A percentile compares a stretch with the other conserved stretches of the same genome.
phyloP scores from a whole-genome alignment of 805 yeast genomes.

The Barnettozyma botsteinii region DNA sequence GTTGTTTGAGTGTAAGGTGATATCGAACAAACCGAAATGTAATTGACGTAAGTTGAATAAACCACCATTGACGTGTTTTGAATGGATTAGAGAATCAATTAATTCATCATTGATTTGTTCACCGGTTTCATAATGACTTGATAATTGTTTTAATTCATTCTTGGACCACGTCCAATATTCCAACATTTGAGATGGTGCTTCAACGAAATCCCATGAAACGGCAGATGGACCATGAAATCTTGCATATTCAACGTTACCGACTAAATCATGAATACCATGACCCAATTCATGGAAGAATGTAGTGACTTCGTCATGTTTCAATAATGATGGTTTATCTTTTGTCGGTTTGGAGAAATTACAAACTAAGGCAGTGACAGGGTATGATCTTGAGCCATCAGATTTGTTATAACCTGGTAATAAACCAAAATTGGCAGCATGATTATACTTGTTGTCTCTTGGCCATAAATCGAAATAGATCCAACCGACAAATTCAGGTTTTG shows the following conservation, averaged over 20 bases:
- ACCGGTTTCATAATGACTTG: conserved; percentile 59
- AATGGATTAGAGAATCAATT: conserved; percentile 49
- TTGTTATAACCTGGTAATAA: conserved; percentile 53
- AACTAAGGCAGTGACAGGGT: conserved; percentile 73
- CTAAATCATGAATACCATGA: conserved; percentile 77
- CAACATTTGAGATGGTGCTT: conserved; percentile 85
- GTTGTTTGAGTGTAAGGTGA: conserved; percentile 54
- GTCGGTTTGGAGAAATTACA: conserved; percentile 81
- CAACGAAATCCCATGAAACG: conserved; percentile 83
- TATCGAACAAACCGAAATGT: conserved; percentile 74
- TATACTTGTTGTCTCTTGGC: conserved; percentile 82
- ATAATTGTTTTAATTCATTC: conserved; percentile 49
- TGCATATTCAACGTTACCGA: conserved; percentile 59
- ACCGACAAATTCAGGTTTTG: conserved; percentile 60
- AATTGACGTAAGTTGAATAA: conserved; percentile 67
- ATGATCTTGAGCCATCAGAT: conserved; percentile 42
- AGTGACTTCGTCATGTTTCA: conserved; percentile 72
- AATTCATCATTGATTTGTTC: conserved; percentile 52
- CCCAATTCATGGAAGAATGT: conserved; percentile 90
- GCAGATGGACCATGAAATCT: conserved; percentile 69
- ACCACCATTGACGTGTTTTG: conserved; percentile 77
- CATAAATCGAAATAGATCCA: conserved; percentile 77
- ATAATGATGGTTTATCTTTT: conserved; percentile 60
- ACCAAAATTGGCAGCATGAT: conserved; percentile 84
- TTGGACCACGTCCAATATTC: conserved; percentile 86